Base-by-base conservation (phyloP, 1,284 basidiomycete species). In the Afroboletus lepidellus region DNA sequence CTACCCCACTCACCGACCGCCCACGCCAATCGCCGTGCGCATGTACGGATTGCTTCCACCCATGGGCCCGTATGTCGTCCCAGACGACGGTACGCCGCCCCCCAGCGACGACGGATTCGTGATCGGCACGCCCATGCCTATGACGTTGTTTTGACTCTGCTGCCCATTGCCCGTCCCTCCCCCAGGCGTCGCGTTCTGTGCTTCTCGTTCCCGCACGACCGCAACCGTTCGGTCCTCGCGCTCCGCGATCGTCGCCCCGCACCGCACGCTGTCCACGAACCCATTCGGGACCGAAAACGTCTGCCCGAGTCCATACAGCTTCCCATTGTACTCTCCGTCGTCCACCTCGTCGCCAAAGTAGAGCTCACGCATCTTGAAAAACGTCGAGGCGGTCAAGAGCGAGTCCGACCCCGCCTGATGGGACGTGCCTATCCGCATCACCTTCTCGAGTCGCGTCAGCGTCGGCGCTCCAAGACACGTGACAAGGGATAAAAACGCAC, bases 351-450 rank as follows among this genome's bases (percentile, higher is more conserved):
- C 90, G 57, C 89, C 83, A 74, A 98, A 98, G 75, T 94, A 98
- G 38, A 89, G 74, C 61, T 92, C 85, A 30, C 92, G 85, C 82
- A 98, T 92, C 71, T 94, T 92, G 87, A 98, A 98, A 74, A 98
- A 98, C 0, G 92, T 93, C 7, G 86, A 85, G 2, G 94, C 87
- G 13, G 95, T 98, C 48, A 99, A 80, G 32, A 98, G 84, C 20
- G 90, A 93, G 69, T 99, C 97, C 25, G 92, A 95, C 18, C 97
- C 96, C 13, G 96, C 94, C 75, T 98, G 95, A 70, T 98, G 95
- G 54, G 94, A 92, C 18, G 87, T 84, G 4, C 94, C 95, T 69
- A 97, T 92, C 50, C 95, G 84, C 72, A 87, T 79, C 48, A 60
- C 56, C 51, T 30, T 7, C 9, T 3, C 16, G 27, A 5, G 20